Evolutionary conservation across 768 basidiomycete genomes (phyloP).

Genomic region (Kondoa subrosea): DNA sequence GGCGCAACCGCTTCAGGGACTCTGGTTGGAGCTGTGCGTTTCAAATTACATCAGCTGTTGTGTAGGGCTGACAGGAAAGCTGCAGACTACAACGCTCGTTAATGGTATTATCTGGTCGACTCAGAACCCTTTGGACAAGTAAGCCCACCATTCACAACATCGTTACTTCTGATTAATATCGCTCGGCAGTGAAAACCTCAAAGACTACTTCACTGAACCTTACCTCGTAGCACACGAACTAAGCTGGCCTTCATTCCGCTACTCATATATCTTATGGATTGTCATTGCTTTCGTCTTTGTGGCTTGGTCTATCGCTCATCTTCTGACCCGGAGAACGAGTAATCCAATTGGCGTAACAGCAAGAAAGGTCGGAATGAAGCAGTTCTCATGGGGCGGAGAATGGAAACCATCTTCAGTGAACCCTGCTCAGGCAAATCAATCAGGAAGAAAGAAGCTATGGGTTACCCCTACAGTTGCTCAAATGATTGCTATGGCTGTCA

Average conservation of each 20-base stretch:
- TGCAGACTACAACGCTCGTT: neutral
- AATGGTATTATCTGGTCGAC: neutral
- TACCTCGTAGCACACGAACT: constrained; percentile 46
- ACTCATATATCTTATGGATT: constrained; percentile 49
- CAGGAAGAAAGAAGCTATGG: constrained; percentile 11
- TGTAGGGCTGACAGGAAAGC: no score
- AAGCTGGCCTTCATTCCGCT: constrained; percentile 41
- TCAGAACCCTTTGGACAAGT: neutral
- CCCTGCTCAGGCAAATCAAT: no score
- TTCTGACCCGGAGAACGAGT: constrained; percentile 11
- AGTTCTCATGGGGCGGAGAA: constrained; percentile 3
- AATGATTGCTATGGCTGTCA: constrained; percentile 39
- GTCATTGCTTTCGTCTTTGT: constrained; percentile 37
- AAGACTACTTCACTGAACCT: constrained; percentile 25
- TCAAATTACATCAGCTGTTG: no score
- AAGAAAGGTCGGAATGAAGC: constrained; percentile 21
- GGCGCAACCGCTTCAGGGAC: no score
- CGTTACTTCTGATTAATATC: no score
- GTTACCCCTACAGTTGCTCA: constrained; percentile 46
- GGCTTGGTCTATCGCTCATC: constrained; percentile 36
- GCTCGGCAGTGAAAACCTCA: neutral
- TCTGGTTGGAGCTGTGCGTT: no score
- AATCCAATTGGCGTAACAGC: constrained; percentile 23
- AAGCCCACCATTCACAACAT: neutral
- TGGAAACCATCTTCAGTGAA: neutral